These are phyloP conservation scores for Fusarium longipes DNA, from an alignment of 2,329 filamentous ascomycete genomes.

Conservation along the genomic window DNA sequence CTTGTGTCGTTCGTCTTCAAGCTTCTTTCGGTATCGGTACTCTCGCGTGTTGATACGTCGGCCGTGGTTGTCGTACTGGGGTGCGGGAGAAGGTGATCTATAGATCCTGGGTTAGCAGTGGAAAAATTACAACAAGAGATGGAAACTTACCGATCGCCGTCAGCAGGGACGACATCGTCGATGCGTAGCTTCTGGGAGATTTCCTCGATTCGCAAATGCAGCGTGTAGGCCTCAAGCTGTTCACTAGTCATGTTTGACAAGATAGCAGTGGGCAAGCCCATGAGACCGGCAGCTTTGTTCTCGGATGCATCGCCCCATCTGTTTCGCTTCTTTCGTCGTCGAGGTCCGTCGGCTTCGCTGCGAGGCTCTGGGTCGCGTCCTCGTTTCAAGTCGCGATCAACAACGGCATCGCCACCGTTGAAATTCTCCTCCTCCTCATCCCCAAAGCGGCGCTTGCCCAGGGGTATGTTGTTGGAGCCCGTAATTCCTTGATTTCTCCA, in stretches of 20 bases:
- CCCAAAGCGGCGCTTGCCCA: constrained; percentile 86
- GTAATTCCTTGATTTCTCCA: constrained; percentile 87
- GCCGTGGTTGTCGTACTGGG: constrained; percentile 99
- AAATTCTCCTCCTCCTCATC: constrained; percentile 61
- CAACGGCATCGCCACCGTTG: constrained; percentile 52
- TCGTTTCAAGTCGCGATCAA: constrained; percentile 75
- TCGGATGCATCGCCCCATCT: constrained; percentile 97
- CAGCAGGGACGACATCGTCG: constrained; percentile 97
- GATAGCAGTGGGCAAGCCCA: constrained; percentile 97
- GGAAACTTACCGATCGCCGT: constrained; percentile 85
- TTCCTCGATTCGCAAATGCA: constrained; percentile 97
- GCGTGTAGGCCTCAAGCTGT: constrained; percentile 95
- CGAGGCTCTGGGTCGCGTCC: constrained; percentile 91
- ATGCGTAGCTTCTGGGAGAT: constrained; percentile 99
- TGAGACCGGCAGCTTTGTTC: constrained; percentile 97
- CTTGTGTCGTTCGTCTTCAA: constrained; percentile 99
- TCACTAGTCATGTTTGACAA: constrained; percentile 98
- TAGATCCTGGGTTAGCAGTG: constrained; percentile 30
- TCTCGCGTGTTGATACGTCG: constrained; percentile 99
- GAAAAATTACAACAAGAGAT: not conserved
- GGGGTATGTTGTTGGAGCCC: constrained; percentile 96
- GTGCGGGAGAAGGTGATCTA: constrained; percentile 94
- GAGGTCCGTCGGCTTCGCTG: constrained; percentile 76
- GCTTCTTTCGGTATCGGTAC: constrained; percentile 96
- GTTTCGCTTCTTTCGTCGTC: constrained; percentile 97